Evolutionary conservation across 2,329 filamentous ascomycete species (phyloP).

Genomic region (Fusarium devonianum): DNA sequence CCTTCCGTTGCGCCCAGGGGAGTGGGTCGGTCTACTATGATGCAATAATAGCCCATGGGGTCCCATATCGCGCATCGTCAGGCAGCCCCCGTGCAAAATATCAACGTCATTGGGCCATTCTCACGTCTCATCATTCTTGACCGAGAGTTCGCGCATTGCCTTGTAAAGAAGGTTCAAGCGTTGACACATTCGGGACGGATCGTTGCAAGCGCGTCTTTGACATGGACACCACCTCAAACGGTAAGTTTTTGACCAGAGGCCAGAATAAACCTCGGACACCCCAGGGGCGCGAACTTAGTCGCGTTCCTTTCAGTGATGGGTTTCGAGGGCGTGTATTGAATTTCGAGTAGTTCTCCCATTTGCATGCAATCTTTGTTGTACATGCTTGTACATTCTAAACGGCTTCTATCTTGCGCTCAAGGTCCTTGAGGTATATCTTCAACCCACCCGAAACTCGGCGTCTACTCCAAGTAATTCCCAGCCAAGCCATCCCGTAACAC

Average conservation of each 20-base stretch:
- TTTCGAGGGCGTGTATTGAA: too few relatives aligned
- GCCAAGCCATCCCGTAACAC: background rate
- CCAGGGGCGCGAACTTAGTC: too few relatives aligned
- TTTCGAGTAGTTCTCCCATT: background rate
- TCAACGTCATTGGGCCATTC: slow-evolving; percentile 11
- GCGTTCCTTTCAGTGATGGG: too few relatives aligned
- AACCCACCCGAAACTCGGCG: background rate
- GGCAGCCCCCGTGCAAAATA: background rate
- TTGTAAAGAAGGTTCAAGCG: slow-evolving; percentile 1
- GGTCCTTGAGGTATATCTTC: background rate
- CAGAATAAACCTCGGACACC: too few relatives aligned
- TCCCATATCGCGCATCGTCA: background rate
- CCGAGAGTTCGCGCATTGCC: background rate
- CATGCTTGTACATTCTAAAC: background rate
- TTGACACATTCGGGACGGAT: slow-evolving; percentile 5
- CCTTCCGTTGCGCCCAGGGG: background rate
- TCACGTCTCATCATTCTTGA: background rate
- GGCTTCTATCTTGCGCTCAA: too few relatives aligned
- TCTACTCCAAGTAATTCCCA: too few relatives aligned
- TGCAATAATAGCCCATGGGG: slow-evolving; percentile 5
- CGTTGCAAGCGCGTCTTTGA: too few relatives aligned
- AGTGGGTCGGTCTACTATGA: slow-evolving; percentile 9
- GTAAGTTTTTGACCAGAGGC: too few relatives aligned
- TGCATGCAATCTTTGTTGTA: slow-evolving; percentile 7
- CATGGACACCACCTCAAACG: too few relatives aligned